phyloP scores from a whole-genome alignment of 2,329 filamentous ascomycete genomes.

The Thielaviopsis punctulata region DNA sequence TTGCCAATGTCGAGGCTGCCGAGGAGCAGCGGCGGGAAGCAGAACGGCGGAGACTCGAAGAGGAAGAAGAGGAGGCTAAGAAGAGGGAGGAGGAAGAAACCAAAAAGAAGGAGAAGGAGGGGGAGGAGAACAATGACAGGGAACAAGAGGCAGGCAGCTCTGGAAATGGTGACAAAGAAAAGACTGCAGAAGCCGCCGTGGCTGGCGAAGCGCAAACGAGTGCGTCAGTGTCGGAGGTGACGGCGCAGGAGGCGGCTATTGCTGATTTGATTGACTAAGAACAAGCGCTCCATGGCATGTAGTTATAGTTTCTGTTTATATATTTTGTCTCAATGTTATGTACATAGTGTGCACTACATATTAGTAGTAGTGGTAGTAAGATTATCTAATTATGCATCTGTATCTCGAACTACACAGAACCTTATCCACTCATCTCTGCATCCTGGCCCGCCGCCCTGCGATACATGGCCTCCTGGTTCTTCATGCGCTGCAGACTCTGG shows the following conservation, averaged over 20 bases:
- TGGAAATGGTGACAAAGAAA: background rate
- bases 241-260: background rate
- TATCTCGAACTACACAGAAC: no score
- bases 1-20: slow-evolving; percentile 38
- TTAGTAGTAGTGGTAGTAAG: no score
- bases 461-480: slow-evolving; percentile 21
- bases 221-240: background rate
- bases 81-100: slow-evolving; percentile 5
- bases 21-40: slow-evolving; percentile 28
- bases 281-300: no score
- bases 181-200: background rate
- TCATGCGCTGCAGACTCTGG: slow-evolving; percentile 43
- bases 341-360: no score
- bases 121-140: background rate
- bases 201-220: background rate
- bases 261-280: background rate
- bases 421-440: slow-evolving; percentile 24
- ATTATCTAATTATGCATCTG: no score
- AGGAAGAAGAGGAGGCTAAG: slow-evolving; percentile 9
- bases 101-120: slow-evolving; percentile 2
- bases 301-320: no score
- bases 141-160: background rate
- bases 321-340: no score
- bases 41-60: slow-evolving; percentile 17
- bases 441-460: slow-evolving; percentile 22